A percentile compares a stretch with the other conserved stretches of the same genome.
Evolutionary conservation across 2,329 filamentous ascomycete genomes (phyloP).

Genomic region (Talaromyces sp.): DNA sequence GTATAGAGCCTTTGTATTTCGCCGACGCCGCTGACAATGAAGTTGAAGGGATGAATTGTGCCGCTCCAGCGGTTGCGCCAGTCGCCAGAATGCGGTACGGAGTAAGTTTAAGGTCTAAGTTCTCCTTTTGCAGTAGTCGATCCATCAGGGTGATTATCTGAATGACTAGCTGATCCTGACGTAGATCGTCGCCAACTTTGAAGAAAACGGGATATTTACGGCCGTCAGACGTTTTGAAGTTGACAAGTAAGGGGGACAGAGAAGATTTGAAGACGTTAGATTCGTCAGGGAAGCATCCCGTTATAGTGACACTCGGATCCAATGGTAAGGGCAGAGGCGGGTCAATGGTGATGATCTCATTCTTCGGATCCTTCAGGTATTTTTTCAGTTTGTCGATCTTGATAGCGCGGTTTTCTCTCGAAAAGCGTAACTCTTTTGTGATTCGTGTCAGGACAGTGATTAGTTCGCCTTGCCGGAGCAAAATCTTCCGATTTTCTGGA

Average conservation of each 20-base stretch:
- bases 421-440: constrained; percentile 80
- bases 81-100: constrained; percentile 97
- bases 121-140: constrained; percentile 89
- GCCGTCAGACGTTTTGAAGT: constrained; percentile 77
- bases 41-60: constrained; percentile 87
- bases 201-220: constrained; percentile 88
- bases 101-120: constrained; percentile 88
- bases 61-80: constrained; percentile 80
- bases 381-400: constrained; percentile 84
- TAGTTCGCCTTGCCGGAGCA: constrained; percentile 85
- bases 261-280: constrained; percentile 94
- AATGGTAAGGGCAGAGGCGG: constrained; percentile 83
- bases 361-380: constrained; percentile 81
- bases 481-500: constrained; percentile 67
- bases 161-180: constrained; percentile 95
- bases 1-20: constrained; percentile 73
- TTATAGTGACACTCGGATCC: constrained; percentile 76
- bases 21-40: constrained; percentile 77
- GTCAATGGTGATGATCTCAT: constrained; percentile 79
- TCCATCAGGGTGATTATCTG: constrained; percentile 99
- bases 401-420: constrained; percentile 70
- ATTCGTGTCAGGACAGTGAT: constrained; percentile 83
- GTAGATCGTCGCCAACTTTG: constrained; percentile 93
- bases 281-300: constrained; percentile 77
- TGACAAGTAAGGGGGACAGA: constrained; percentile 83